Evolutionary conservation across 169 alveolate species (phyloP).

Genomic region (Eimeria maxima): DNA sequence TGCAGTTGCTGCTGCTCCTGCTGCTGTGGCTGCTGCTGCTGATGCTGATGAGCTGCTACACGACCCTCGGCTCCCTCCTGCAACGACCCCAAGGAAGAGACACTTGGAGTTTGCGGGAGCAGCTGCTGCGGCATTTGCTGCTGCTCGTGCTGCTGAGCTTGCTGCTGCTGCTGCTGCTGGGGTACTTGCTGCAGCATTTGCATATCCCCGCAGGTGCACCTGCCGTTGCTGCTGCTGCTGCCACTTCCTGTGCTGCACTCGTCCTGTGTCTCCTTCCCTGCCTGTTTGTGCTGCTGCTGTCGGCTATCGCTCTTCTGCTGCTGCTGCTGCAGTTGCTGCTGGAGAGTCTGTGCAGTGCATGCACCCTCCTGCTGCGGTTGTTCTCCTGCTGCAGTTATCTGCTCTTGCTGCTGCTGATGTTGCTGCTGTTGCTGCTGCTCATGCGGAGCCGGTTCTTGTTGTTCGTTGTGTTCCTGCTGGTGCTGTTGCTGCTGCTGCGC

Average conservation of each 20-base stretch:
- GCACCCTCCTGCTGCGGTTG: not conserved
- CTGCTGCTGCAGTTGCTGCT: not conserved
- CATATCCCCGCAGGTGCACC: not conserved
- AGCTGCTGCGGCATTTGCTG: not conserved
- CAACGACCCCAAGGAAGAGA: too few relatives aligned
- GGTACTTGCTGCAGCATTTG: not conserved
- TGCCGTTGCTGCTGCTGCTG: not conserved
- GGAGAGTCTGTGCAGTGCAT: not conserved
- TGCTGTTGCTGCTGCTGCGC: not conserved
- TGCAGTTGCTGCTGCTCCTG: constrained; percentile 41
- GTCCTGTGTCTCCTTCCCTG: not conserved
- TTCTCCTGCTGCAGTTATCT: not conserved
- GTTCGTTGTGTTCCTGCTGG: not conserved
- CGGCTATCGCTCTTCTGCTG: not conserved
- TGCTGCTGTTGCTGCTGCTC: constrained; percentile 30
- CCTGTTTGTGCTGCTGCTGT: not conserved
- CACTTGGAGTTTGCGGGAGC: not conserved
- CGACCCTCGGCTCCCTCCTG: not conserved
- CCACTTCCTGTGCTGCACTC: not conserved
- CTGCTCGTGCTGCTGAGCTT: not conserved
- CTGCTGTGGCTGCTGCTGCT: constrained; percentile 46
- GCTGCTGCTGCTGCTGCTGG: not conserved
- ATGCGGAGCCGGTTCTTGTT: not conserved
- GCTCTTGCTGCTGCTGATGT: not conserved
- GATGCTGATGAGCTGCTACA: not conserved